Base-by-base conservation (phyloP, 2,329 filamentous ascomycete genomes). In the Cladosporium sp. region DNA sequence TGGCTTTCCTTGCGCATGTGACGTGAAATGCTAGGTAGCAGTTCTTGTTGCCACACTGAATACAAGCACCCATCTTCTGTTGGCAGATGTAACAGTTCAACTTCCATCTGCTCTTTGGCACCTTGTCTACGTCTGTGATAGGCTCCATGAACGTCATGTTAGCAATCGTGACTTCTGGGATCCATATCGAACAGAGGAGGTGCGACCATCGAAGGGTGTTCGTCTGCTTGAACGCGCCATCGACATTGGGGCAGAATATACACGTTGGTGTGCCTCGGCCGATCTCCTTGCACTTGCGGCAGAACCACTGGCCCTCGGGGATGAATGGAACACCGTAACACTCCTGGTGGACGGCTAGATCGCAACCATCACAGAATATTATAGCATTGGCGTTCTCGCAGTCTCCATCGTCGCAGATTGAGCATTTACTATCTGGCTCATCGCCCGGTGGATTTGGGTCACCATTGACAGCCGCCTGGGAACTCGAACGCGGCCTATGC, bases 381-480 rank as follows among this genome's bases (percentile, higher is more conserved):
- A 99, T 99, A 1, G 94, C 94, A 70, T 99, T 99, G 20, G 94
- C 95, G 73, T 99, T 99, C 75, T 99, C 94, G 70, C 94, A 99
- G 70, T 99, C 94, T n/a, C 94, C 94, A 69, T 99, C 94, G 70
- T 99, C 94, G 71, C 94, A 99, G 58, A 99, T 95, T 20, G 91
- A 92, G 71, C 94, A 99, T 73, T 96, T 97, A 66, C 89, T 96
- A 73, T 99, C 94, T 66, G 94, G 92, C 73, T 97, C 93, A 74
- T 97, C 94, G 19, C 91, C 91, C 25, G 83, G 75, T 1, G 80
- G 86, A 62, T 88, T 85, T 44, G 89, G 87, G 75, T 97, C 94
- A 56, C 94, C 93, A 72, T 97, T 97, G 17, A 97, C 93, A 5
- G 94, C 93, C 24, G 91, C 93, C 47, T 93, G 93, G 57, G 91